Evolutionary conservation across 768 basidiomycete species (phyloP), one percentile per base, ranked within the genome.

Genomic region (Phanerochaete sordida): DNA sequence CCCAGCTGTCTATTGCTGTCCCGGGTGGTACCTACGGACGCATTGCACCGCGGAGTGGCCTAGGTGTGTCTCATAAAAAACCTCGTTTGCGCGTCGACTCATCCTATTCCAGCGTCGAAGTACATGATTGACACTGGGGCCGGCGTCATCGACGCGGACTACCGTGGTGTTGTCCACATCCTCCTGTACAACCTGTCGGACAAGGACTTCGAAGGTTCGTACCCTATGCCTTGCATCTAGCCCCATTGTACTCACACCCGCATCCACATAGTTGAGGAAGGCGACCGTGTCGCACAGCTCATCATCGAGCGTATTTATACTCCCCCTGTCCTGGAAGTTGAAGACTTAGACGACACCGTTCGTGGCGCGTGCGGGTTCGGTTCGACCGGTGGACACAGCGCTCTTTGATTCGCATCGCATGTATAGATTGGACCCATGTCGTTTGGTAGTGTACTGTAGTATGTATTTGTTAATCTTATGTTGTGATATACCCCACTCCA

Each of bases 51-150:
- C 85, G 96, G 24, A 93, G 90, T 71, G 97, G 97, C 21, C 86
- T 98, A 27, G 96, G 96, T 97, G 61, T 55, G 88, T 43, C 28
- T 11, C 50, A 49, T n/a, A 51, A 31, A 49, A n/a, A 24, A 30
- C 46, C 56, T 21, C 3, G 57, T 23, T 8, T 56, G 27, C 54
- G 19, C 43, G 11, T 50, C 28, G 3, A 45, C 24, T 56, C 27
- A n/a, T 48, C 21, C 31, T 44, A 13, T 62, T 24, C 19, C 63
- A 97, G 97, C 97, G 21, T 91, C 91, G 16, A 99, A 99, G 71
- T 95, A 93, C 73, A 94, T 93, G 86, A 98, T 98, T 60, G 92
- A 95, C 70, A 98, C 96, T 0, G 97, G 97, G 1, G 97, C 97
- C 12, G 97, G 96, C 23, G 97, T 99, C 7, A 84, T 99, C 53